A percentile compares a stretch with the other conserved stretches of the same genome.
phyloP scores from a whole-genome alignment of 129 eudicot species.

The Flaveria brownii region DNA sequence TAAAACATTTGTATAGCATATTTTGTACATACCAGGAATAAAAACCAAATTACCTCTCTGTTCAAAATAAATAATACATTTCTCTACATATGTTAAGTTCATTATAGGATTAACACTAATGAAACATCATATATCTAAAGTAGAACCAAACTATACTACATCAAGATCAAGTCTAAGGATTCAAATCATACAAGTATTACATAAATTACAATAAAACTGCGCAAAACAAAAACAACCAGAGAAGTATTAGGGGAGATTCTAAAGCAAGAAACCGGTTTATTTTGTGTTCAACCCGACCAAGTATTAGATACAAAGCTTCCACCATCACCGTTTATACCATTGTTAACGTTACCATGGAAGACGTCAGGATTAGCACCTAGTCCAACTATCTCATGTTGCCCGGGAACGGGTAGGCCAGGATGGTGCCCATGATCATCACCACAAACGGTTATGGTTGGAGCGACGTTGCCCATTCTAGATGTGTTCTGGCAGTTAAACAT shows the following conservation, averaged over 20 bases:
- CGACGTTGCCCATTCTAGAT: conserved; percentile 47
- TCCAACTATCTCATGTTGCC: conserved; percentile 47
- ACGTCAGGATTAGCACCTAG: conserved; percentile 32
- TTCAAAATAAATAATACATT: too few species aligned
- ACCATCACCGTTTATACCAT: conserved; percentile 45
- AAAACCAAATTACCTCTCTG: neutral
- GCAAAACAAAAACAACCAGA: neutral
- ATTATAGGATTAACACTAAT: too few species aligned
- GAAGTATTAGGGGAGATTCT: neutral
- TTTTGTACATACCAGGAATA: too few species aligned
- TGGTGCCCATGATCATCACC: conserved; percentile 47
- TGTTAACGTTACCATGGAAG: conserved; percentile 40
- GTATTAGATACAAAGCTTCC: conserved; percentile 52
- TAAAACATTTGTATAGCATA: too few species aligned
- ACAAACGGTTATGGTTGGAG: conserved; percentile 56
- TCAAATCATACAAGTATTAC: neutral
- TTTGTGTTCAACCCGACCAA: conserved; percentile 33
- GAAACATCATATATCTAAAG: neutral
- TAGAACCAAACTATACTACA: conserved; percentile 2
- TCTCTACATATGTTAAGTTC: neutral
- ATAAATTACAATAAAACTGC: neutral
- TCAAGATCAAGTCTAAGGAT: conserved; percentile 12
- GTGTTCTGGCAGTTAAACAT: conserved; percentile 43
- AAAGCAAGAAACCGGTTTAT: neutral
- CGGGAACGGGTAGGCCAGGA: conserved; percentile 40